Evolutionary conservation across 805 yeast species (phyloP).

Genomic region (Wickerhamiella alocasiicola): DNA sequence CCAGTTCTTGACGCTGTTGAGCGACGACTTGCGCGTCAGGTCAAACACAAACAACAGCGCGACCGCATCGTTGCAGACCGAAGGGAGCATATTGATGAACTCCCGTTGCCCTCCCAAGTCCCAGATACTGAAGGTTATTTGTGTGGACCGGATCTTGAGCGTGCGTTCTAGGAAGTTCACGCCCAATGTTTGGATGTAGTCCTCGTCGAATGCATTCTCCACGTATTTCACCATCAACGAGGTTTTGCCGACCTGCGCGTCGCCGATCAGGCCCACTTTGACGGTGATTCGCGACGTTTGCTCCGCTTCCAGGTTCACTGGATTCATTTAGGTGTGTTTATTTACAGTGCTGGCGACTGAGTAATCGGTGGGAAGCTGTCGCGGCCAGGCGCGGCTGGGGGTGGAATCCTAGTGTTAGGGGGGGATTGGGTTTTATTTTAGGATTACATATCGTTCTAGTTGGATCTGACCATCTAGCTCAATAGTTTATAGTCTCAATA

Average conservation of each 20-base stretch:
- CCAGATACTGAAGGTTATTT: slow-evolving; percentile 85
- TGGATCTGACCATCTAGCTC: no score
- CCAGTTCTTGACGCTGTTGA: slow-evolving; percentile 89
- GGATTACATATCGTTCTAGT: no score
- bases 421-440: no score
- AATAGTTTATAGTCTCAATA: no score
- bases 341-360: not conserved
- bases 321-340: slow-evolving; percentile 11
- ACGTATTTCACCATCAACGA: slow-evolving; percentile 94
- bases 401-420: no score
- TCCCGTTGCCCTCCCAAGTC: slow-evolving; percentile 94
- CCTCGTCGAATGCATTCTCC: slow-evolving; percentile 86
- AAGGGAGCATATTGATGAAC: slow-evolving; percentile 87
- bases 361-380: no score
- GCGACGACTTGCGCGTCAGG: slow-evolving; percentile 70
- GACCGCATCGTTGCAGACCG: slow-evolving; percentile 84
- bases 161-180: slow-evolving; percentile 90
- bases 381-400: no score
- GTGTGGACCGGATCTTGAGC: slow-evolving; percentile 71
- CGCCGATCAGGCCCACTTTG: slow-evolving; percentile 89
- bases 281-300: slow-evolving; percentile 30
- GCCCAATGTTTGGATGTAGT: slow-evolving; percentile 86
- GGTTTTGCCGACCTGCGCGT: slow-evolving; percentile 92
- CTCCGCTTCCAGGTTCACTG: slow-evolving; percentile 23
- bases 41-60: slow-evolving; percentile 87